Evolutionary conservation across 352 stramenopile species (phyloP).

Genomic region (Phytopythium chamaehyphon): DNA sequence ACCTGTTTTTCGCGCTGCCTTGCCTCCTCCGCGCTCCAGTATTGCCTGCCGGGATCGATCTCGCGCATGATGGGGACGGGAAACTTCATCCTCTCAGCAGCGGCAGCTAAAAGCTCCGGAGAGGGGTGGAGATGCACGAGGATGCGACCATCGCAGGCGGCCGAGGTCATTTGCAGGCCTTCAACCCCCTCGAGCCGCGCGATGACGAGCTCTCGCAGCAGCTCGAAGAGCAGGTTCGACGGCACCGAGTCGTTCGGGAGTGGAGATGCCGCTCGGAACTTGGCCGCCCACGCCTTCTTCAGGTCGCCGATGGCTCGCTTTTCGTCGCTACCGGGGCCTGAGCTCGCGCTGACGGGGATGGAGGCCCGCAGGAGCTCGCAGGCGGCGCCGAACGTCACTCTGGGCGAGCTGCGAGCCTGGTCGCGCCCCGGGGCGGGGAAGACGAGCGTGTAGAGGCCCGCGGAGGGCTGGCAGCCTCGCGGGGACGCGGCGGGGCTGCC

Average conservation of each 20-base stretch:
- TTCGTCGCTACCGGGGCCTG: slow-evolving; percentile 35
- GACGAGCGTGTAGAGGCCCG: slow-evolving; percentile 62
- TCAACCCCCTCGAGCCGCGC: slow-evolving; percentile 51
- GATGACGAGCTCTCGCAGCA: slow-evolving; percentile 65
- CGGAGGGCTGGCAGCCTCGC: slow-evolving; percentile 22
- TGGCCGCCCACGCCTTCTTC: slow-evolving; percentile 44
- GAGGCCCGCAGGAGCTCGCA: slow-evolving; percentile 44
- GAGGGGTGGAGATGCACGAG: slow-evolving; percentile 56
- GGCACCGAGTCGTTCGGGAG: slow-evolving; percentile 44
- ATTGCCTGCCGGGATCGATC: slow-evolving; percentile 36
- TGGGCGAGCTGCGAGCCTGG: slow-evolving; percentile 14
- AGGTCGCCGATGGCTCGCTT: slow-evolving; percentile 45
- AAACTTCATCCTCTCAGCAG: slow-evolving; percentile 38
- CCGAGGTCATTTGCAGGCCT: slow-evolving; percentile 20
- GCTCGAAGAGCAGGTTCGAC: slow-evolving; percentile 48
- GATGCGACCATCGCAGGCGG: slow-evolving; percentile 10
- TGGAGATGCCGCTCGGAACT: slow-evolving; percentile 57
- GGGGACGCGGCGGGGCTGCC: slow-evolving; percentile 43
- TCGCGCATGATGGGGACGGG: slow-evolving; percentile 43
- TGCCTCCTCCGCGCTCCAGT: slow-evolving; percentile 30
- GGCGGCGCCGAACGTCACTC: slow-evolving; percentile 43
- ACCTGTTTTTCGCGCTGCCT: slow-evolving; percentile 21
- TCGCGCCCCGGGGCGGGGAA: slow-evolving; percentile 38
- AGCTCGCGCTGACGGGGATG: slow-evolving; percentile 15
- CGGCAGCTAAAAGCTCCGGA: slow-evolving; percentile 31